Conservation (phyloP, 2,329 filamentous ascomycete species). For the Cercospora sp. region DNA sequence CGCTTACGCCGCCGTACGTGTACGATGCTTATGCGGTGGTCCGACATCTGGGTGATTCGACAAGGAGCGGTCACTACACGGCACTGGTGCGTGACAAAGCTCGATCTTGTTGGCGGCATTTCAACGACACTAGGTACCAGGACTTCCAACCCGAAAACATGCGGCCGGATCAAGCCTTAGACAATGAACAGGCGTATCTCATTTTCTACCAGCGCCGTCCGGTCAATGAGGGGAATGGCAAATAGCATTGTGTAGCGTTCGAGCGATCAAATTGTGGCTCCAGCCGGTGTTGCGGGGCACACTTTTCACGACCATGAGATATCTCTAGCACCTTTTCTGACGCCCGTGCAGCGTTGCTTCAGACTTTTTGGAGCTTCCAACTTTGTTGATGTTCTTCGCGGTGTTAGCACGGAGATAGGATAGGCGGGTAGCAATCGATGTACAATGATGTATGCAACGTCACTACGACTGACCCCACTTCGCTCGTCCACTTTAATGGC, state of each 20-base stretch:
- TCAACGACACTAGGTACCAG: slow-evolving; percentile 57
- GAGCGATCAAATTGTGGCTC: not conserved
- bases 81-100: slow-evolving; percentile 56
- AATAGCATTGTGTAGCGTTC: slow-evolving; percentile 10
- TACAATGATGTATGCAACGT: slow-evolving; percentile 8
- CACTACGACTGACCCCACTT: slow-evolving; percentile 3
- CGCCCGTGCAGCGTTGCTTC: not conserved
- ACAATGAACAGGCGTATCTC: slow-evolving; percentile 66
- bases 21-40: slow-evolving; percentile 90
- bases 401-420: not conserved
- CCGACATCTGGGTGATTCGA: slow-evolving; percentile 67
- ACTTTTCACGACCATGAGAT: not conserved
- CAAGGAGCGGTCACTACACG: slow-evolving; percentile 78
- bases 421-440: slow-evolving; percentile 6
- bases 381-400: not conserved
- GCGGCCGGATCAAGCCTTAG: slow-evolving; percentile 43
- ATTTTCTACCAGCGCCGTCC: slow-evolving; percentile 55
- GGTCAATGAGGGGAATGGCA: slow-evolving; percentile 13
- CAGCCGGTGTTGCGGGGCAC: not conserved
- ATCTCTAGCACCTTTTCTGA: not conserved
- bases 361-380: not conserved
- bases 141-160: slow-evolving; percentile 60
- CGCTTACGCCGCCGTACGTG: slow-evolving; percentile 59
- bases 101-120: slow-evolving; percentile 60
- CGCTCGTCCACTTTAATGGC: not conserved